These are phyloP conservation scores for Nakaseomyces bracarensis DNA, from an alignment of 1,139 yeast species.

Conservation along the genomic window DNA sequence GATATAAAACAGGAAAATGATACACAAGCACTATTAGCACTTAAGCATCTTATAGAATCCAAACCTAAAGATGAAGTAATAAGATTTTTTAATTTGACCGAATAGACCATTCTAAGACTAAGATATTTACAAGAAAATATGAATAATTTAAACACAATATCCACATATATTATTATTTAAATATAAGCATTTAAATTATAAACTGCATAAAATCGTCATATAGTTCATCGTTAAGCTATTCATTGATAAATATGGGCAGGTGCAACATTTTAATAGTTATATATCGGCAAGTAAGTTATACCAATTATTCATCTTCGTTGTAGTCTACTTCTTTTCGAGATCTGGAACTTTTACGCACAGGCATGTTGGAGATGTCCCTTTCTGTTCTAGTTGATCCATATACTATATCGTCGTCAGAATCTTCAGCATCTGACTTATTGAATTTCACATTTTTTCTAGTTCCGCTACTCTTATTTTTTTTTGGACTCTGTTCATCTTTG, in stretches of 20 bases:
- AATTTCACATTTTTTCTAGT: background rate
- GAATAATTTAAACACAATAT: too few species aligned
- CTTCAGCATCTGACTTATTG: background rate
- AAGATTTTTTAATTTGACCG: constrained; percentile 40
- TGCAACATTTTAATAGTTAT: too few species aligned
- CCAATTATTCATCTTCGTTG: constrained; percentile 28
- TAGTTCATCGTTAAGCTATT: too few species aligned
- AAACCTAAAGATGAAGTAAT: constrained; percentile 66
- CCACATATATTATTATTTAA: too few species aligned
- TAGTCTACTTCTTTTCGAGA: constrained; percentile 37
- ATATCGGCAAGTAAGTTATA: background rate
- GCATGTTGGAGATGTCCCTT: constrained; percentile 20
- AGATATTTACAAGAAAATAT: too few species aligned
- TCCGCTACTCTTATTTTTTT: background rate
- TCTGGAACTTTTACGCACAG: constrained; percentile 40
- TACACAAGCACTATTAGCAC: constrained; percentile 43
- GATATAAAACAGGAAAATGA: constrained; percentile 30
- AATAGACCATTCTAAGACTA: background rate
- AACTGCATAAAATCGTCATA: too few species aligned
- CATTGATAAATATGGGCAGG: too few species aligned
- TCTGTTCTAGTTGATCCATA: background rate
- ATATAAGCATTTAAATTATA: too few species aligned
- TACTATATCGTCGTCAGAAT: constrained; percentile 6
- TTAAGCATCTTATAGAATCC: constrained; percentile 52
- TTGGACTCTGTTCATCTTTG: constrained; percentile 9